A percentile compares a stretch with the other conserved stretches of the same genome.
phyloP scores from a whole-genome alignment of 768 basidiomycete species.

The Zangia roseola region DNA sequence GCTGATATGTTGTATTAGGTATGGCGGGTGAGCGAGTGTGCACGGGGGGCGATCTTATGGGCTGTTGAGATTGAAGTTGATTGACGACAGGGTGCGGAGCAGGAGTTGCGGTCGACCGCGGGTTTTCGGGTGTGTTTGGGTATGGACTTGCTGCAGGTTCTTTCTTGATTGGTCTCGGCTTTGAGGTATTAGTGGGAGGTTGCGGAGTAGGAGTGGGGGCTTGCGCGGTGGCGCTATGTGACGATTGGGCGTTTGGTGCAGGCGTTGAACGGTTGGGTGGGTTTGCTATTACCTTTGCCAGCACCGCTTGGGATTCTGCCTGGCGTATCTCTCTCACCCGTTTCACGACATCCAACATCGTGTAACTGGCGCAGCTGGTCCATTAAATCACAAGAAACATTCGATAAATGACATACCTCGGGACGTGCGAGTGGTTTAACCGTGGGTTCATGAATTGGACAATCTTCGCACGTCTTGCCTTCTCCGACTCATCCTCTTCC shows the following conservation, averaged over 20 bases:
- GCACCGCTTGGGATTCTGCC: constrained; percentile 20
- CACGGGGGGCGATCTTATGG: constrained; percentile 30
- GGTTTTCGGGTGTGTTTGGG: constrained; percentile 28
- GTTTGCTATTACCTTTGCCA: constrained; percentile 29
- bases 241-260: constrained; percentile 32
- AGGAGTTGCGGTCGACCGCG: constrained; percentile 31
- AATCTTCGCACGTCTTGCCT: constrained; percentile 68
- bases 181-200: constrained; percentile 20
- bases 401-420: constrained; percentile 42
- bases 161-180: constrained; percentile 29
- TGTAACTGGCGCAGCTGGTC: constrained; percentile 41
- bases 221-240: constrained; percentile 31
- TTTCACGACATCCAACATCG: constrained; percentile 52
- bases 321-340: constrained; percentile 28
- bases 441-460: constrained; percentile 77
- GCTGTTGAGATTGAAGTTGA: constrained; percentile 30
- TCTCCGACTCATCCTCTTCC: constrained; percentile 77
- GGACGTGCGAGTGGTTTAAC: constrained; percentile 43
- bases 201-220: constrained; percentile 32
- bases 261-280: constrained; percentile 31
- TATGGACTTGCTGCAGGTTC: constrained; percentile 27
- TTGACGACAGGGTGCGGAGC: constrained; percentile 33
- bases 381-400: constrained; percentile 1
- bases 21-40: constrained; percentile 29
- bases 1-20: constrained; percentile 21